phyloP scores from a whole-genome alignment of 768 basidiomycete species.

The Lactarius indigo region DNA sequence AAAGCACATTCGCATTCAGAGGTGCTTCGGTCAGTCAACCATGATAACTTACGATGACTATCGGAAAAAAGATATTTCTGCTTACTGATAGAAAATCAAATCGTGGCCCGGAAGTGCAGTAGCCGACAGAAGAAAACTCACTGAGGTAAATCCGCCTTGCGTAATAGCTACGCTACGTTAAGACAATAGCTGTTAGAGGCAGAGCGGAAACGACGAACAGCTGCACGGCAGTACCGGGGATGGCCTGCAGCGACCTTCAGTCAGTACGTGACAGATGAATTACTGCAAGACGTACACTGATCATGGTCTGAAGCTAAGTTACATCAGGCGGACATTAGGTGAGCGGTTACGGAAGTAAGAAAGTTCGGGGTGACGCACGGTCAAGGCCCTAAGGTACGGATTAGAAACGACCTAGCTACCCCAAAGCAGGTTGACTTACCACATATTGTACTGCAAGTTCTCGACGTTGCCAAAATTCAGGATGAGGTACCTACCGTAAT shows the following conservation, averaged over 20 bases:
- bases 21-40: neutral
- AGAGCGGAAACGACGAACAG: neutral
- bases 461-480: constrained; percentile 40
- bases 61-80: neutral
- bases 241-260: neutral
- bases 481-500: constrained; percentile 41
- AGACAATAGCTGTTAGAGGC: neutral
- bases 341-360: constrained; percentile 27
- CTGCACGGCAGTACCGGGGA: neutral
- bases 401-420: neutral
- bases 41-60: too few relatives aligned
- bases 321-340: neutral
- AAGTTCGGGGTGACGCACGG: constrained; percentile 20
- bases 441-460: constrained; percentile 38
- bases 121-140: neutral
- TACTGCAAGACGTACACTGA: neutral
- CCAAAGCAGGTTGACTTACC: constrained; percentile 33
- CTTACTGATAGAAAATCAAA: neutral
- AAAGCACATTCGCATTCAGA: neutral
- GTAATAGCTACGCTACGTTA: neutral
- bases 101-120: neutral
- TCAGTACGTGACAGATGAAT: neutral
- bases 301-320: neutral
- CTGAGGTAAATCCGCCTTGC: constrained; percentile 11
- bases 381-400: constrained; percentile 21